These are phyloP conservation scores for Phaeoacremonium minimum DNA, from an alignment of 2,329 filamentous ascomycete species.

Conservation along the genomic window DNA sequence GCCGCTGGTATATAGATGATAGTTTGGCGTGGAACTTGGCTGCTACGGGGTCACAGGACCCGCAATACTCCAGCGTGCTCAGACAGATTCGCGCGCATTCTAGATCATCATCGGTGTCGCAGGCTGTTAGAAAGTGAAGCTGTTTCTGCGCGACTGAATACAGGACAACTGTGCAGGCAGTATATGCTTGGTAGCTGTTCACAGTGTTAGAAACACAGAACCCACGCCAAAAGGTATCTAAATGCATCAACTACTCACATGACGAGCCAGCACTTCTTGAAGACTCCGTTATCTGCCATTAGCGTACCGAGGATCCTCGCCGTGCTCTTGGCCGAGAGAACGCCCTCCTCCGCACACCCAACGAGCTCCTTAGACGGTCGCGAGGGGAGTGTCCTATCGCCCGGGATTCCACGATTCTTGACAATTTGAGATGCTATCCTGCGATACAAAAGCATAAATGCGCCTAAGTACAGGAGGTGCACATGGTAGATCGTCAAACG, in stretches of 20 bases:
- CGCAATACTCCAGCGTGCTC: conserved; percentile 7
- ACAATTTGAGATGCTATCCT: conserved; percentile 20
- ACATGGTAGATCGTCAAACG: conserved; percentile 20
- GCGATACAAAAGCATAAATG: conserved; percentile 24
- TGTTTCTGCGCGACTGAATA: conserved; percentile 23
- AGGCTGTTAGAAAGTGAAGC: conserved; percentile 15
- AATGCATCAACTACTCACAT: too few species aligned
- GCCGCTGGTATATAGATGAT: neutral
- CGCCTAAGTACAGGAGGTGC: conserved; percentile 25
- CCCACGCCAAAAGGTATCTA: too few species aligned
- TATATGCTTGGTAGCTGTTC: conserved; percentile 24
- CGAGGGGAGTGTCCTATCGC: neutral
- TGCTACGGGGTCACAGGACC: conserved; percentile 4
- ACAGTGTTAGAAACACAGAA: too few species aligned
- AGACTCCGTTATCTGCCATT: conserved; percentile 12
- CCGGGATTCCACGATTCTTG: neutral
- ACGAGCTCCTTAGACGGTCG: conserved; percentile 6
- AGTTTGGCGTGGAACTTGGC: conserved; percentile 9
- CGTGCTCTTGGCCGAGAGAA: conserved; percentile 19
- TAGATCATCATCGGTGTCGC: conserved; percentile 19
- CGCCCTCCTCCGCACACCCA: conserved; percentile 13
- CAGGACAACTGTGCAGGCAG: conserved; percentile 21
- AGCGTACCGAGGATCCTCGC: conserved; percentile 17
- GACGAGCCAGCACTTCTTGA: conserved; percentile 21
- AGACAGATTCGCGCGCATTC: conserved; percentile 18